Percentiles rank a stretch among this genome's conserved stretches.
These are phyloP conservation scores for Asterophora lycoperdoides DNA, from an alignment of 768 basidiomycete species.

Conservation along the genomic window DNA sequence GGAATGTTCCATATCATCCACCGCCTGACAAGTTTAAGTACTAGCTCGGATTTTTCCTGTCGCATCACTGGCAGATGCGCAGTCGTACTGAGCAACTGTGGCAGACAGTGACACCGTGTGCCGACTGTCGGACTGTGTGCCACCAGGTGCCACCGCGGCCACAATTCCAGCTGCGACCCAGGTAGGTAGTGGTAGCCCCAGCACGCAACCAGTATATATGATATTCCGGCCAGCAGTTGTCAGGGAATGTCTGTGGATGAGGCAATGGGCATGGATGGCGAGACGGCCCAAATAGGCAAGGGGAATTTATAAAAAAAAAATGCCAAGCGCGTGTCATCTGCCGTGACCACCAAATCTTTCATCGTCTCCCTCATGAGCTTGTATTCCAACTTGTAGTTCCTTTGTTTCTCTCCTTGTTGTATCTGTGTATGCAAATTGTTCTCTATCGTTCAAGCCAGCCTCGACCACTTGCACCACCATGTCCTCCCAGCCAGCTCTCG, in stretches of 20 bases:
- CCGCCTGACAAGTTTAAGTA: background rate
- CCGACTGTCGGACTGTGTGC: background rate
- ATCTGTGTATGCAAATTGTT: slow-evolving; percentile 18
- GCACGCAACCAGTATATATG: background rate
- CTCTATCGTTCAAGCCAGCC: slow-evolving; percentile 10
- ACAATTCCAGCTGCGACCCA: background rate
- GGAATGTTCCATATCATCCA: background rate
- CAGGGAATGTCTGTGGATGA: background rate
- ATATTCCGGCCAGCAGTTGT: background rate
- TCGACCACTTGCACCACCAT: slow-evolving; percentile 12
- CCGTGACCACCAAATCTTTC: slow-evolving; percentile 17
- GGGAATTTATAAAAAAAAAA: slow-evolving; percentile 18
- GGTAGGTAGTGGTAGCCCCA: background rate
- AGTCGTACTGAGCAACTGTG: slow-evolving; percentile 1
- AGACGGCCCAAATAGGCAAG: slow-evolving; percentile 20
- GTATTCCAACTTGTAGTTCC: slow-evolving; percentile 18
- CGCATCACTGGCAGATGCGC: slow-evolving; percentile 1
- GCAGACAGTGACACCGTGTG: background rate
- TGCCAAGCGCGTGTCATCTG: slow-evolving; percentile 21
- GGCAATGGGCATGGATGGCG: slow-evolving; percentile 6
- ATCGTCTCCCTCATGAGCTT: slow-evolving; percentile 21
- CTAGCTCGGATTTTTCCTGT: background rate
- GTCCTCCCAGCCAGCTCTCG: slow-evolving; percentile 12
- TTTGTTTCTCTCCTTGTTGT: slow-evolving; percentile 12
- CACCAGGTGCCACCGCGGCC: background rate